phyloP scores from a whole-genome alignment of 1,284 basidiomycete species.

The Pholiota adiposa region DNA sequence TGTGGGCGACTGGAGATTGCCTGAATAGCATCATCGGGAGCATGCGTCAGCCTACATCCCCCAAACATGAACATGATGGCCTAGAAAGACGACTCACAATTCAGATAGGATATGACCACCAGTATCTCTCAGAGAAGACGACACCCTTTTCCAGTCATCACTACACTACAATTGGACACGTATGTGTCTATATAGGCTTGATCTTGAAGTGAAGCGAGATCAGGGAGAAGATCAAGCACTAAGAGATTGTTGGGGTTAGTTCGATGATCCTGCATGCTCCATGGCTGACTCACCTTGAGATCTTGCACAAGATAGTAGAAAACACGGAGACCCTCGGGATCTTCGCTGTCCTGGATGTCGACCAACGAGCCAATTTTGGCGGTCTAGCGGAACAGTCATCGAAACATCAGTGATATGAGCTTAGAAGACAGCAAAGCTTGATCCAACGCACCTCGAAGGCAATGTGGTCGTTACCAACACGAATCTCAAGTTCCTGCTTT shows the following conservation, averaged over 20 bases:
- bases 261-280: not conserved
- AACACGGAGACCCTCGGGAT: constrained; percentile 96
- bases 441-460: constrained; percentile 84
- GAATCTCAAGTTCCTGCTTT: constrained; percentile 96
- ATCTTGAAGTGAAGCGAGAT: constrained; percentile 99
- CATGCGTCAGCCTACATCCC: not conserved
- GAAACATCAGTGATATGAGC: not conserved
- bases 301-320: constrained; percentile 99
- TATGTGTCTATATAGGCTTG: constrained; percentile 82
- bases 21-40: constrained; percentile 1
- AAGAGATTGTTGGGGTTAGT: constrained; percentile 2
- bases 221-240: constrained; percentile 98
- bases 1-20: constrained; percentile 11
- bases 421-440: too few species aligned
- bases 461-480: constrained; percentile 94
- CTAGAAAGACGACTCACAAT: constrained; percentile 11
- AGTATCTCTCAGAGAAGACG: not conserved
- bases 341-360: constrained; percentile 96
- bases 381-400: constrained; percentile 51
- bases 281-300: constrained; percentile 70
- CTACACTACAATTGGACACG: constrained; percentile 8
- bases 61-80: not conserved
- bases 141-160: constrained; percentile 13
- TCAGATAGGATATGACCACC: not conserved
- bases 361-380: constrained; percentile 97